Evolutionary conservation across 495 filamentous ascomycete genomes (phyloP).

Genomic region (Poronia punctata): DNA sequence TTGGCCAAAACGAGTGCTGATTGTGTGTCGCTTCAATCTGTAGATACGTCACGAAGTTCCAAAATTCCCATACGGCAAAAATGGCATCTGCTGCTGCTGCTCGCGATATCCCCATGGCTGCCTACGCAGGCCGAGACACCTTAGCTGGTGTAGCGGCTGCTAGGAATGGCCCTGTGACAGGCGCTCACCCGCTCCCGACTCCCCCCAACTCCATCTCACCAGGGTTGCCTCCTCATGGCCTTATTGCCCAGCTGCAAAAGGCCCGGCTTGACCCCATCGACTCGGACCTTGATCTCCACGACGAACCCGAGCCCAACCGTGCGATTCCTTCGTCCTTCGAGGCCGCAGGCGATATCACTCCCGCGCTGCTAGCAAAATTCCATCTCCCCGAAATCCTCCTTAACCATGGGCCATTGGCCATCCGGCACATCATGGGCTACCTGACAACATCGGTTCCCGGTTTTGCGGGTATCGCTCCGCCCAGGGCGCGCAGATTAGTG

Average conservation of each 20-base stretch:
- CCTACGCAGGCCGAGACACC: conserved; percentile 48
- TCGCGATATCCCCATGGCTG: conserved; percentile 67
- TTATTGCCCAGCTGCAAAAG: conserved; percentile 54
- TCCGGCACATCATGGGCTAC: conserved; percentile 90
- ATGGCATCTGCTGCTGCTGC: conserved; percentile 51
- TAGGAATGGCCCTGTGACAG: conserved; percentile 50
- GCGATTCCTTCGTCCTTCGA: conserved; percentile 53
- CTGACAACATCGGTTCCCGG: conserved; percentile 89
- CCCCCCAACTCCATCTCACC: conserved; percentile 96
- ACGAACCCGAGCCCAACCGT: conserved; percentile 53
- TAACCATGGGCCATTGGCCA: conserved; percentile 80
- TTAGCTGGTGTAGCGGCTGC: conserved; percentile 53
- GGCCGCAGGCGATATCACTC: conserved; percentile 73
- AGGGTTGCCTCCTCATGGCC: conserved; percentile 72
- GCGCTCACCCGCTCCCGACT: conserved; percentile 66
- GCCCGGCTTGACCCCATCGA: conserved; percentile 64
- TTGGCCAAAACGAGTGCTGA: conserved; percentile 8
- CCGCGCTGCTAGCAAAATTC: conserved; percentile 79
- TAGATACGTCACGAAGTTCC: conserved; percentile 44
- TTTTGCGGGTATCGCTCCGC: conserved; percentile 82
- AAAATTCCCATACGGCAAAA: conserved; percentile 49
- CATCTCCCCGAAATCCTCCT: conserved; percentile 89
- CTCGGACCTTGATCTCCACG: conserved; percentile 81
- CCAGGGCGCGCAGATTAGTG: conserved; percentile 83
- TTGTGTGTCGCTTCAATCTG: conserved; percentile 22